These are phyloP conservation scores for Rhododendron ovatum DNA, from an alignment of 148 eudicot species.

Conservation along the genomic window DNA sequence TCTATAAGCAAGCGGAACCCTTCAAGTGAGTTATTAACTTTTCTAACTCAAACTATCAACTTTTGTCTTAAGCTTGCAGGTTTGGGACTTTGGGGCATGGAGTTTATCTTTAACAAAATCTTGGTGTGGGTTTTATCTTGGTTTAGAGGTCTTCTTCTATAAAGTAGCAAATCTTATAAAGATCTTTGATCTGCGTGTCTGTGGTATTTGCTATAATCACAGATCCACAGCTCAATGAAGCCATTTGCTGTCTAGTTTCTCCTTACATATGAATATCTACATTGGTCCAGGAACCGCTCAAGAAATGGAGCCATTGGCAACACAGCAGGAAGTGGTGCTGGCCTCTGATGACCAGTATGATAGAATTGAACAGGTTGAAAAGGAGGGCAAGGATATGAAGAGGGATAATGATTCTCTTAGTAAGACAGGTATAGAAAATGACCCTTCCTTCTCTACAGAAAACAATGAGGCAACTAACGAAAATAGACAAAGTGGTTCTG, in stretches of 20 bases:
- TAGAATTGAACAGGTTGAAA: conserved; percentile 28
- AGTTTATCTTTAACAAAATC: neutral
- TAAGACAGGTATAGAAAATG: conserved; percentile 28
- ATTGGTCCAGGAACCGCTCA: conserved; percentile 39
- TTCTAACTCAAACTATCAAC: neutral
- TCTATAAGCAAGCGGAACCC: conserved; percentile 51
- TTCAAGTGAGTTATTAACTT: conserved; percentile 50
- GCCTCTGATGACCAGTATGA: conserved; percentile 39
- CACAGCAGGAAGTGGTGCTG: conserved; percentile 53
- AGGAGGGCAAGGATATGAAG: conserved; percentile 23
- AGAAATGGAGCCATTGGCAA: conserved; percentile 60
- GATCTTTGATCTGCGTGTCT: neutral
- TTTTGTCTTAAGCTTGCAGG: conserved; percentile 6
- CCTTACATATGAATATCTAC: neutral
- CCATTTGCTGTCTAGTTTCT: conserved; percentile 2
- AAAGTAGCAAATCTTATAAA: neutral
- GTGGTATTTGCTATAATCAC: neutral
- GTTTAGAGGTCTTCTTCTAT: neutral
- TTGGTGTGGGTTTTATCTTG: neutral
- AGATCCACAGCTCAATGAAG: neutral
- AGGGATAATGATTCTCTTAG: conserved; percentile 22
- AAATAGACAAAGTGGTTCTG: conserved; percentile 21
- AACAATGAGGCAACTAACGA: conserved; percentile 26
- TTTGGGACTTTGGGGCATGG: neutral
- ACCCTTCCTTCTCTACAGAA: conserved; percentile 33